A percentile compares a stretch with the other conserved stretches of the same genome.
These are phyloP conservation scores for Penicillium chermesinum DNA, from an alignment of 495 filamentous ascomycete species.

Conservation along the genomic window DNA sequence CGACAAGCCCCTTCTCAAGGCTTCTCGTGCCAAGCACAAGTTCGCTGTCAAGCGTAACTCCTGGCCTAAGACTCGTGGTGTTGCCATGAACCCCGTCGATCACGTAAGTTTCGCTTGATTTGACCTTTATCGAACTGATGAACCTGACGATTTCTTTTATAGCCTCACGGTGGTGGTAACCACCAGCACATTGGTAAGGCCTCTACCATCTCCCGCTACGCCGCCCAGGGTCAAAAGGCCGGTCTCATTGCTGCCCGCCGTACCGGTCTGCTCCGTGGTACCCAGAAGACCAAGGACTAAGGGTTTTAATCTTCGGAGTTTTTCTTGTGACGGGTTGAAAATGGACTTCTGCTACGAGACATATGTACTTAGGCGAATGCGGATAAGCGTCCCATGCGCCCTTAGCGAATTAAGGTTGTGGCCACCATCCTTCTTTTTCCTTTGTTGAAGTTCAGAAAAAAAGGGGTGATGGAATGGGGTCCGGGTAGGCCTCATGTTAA, in stretches of 20 bases:
- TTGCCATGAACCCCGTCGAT: slow-evolving; percentile 99
- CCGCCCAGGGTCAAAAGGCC: slow-evolving; percentile 97
- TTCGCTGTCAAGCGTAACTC: slow-evolving; percentile 99
- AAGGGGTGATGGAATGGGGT: slow-evolving; percentile 29
- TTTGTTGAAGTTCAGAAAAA: slow-evolving; percentile 26
- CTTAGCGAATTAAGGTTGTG: slow-evolving; percentile 47
- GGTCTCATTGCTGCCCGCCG: slow-evolving; percentile 99
- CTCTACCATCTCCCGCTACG: slow-evolving; percentile 97
- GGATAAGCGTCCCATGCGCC: slow-evolving; percentile 41
- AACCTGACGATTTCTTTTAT: slow-evolving; percentile 14
- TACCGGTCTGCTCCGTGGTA: slow-evolving; percentile 98
- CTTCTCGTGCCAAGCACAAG: slow-evolving; percentile 98
- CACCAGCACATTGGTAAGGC: slow-evolving; percentile 99
- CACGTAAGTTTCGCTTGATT: slow-evolving; percentile 56
- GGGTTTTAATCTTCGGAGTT: slow-evolving; percentile 37
- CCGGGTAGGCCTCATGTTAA: slow-evolving; percentile 24
- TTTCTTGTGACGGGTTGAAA: slow-evolving; percentile 48
- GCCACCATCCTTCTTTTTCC: slow-evolving; percentile 34
- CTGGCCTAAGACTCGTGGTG: slow-evolving; percentile 99
- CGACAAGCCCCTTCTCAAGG: slow-evolving; percentile 99
- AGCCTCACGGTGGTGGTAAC: slow-evolving; percentile 99
- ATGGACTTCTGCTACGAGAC: slow-evolving; percentile 48
- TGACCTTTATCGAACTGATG: no score
- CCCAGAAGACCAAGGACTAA: slow-evolving; percentile 96
- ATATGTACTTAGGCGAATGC: slow-evolving; percentile 49